Evolutionary conservation across 176 grass and related monocot species (phyloP).

Genomic region (Chloris gayana): DNA sequence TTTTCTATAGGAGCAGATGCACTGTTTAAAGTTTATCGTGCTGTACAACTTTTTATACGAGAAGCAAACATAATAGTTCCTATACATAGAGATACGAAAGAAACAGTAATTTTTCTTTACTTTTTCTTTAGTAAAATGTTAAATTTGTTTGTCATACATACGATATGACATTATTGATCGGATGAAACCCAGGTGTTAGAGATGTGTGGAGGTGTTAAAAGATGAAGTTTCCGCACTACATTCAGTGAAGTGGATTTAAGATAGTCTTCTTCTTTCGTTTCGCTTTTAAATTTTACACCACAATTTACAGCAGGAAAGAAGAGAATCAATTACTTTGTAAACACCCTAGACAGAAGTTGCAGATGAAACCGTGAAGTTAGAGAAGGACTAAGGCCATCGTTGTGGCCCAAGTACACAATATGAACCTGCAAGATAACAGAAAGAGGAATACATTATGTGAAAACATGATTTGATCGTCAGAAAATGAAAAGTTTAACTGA

Average conservation of each 20-base stretch:
- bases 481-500: slow-evolving; percentile 32
- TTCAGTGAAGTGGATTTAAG: not conserved
- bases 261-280: slow-evolving; percentile 6
- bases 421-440: slow-evolving; percentile 74
- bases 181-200: not conserved
- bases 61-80: not conserved
- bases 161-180: not conserved
- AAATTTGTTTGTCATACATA: not conserved
- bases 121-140: not conserved
- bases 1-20: not conserved
- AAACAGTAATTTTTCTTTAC: not conserved
- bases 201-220: not conserved
- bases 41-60: not conserved
- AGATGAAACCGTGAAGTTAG: slow-evolving; percentile 72
- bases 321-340: slow-evolving; percentile 61
- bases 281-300: not conserved
- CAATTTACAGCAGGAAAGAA: slow-evolving; percentile 1
- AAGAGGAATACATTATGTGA: slow-evolving; percentile 34
- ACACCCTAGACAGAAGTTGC: slow-evolving; percentile 76
- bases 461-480: slow-evolving; percentile 34
- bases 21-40: slow-evolving; percentile 25
- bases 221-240: not conserved
- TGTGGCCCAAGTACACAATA: slow-evolving; percentile 90
- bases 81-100: not conserved
- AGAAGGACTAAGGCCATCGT: slow-evolving; percentile 55